Evolutionary conservation across 2,329 filamentous ascomycete genomes (phyloP), one percentile per base, ranked within the genome.

Genomic region (Penicillium oxalicum): DNA sequence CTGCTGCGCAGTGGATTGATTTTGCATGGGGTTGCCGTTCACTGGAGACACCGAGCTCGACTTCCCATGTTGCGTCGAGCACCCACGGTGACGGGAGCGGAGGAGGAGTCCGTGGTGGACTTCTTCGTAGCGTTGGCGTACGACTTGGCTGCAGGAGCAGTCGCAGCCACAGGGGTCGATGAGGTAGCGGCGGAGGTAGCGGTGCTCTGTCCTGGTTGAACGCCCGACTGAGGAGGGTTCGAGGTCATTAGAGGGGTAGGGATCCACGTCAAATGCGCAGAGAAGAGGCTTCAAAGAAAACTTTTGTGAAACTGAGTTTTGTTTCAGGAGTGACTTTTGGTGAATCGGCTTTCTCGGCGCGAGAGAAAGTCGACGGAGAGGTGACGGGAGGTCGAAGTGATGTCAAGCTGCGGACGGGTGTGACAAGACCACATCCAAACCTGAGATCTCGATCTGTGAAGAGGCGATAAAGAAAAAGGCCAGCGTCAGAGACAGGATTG

Each of bases 1-100:
- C 52, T 59, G 57, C 57, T 60, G 55, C 58, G 61, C 54, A 40
- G 53, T 18, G 24, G 46, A 49, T 55, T 59, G 58, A 48, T 34
- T 56, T 56, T 67, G 85, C 70, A 83, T 77, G 58, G 78, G 76
- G 74, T 86, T 87, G 79, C 88, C 88, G 80, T 95, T 95, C 80
- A 94, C 81, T 70, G 87, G 82, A 77, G 88, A 84, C 63, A 82
- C 80, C 63, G 84, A 81, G 67, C 81, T 77, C 69, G 80, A 71
- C 64, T 81, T 79, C 71, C 76, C 77, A 78, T 79, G 72, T 66
- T 69, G 63, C 60, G 63, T 63, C 63, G 74, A 70, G 63, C 73
- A 69, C 76, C 74, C 71, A 77, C 74, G 70, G 74, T 73, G 69
- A 74, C 71, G 63, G 77, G 70, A 64, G 74, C 71, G 66, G 72